Evolutionary conservation across 176 grass and related monocot species (phyloP).

Genomic region (Oryza glaberrima): DNA sequence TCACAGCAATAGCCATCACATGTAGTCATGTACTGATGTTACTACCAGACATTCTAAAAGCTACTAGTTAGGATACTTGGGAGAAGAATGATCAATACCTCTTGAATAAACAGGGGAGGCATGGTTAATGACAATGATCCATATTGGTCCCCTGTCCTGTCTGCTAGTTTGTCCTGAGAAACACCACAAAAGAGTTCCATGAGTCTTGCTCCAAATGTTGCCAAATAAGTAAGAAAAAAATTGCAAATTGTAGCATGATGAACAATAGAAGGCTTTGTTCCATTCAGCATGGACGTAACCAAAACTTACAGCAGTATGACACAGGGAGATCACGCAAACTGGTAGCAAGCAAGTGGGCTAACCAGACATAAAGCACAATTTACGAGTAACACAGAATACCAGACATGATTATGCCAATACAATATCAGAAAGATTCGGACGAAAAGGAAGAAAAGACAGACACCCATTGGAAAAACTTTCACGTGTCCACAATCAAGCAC

Average conservation of each 20-base stretch:
- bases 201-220: not conserved
- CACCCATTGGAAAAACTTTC: not conserved
- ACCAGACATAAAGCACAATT: not conserved
- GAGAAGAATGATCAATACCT: not conserved
- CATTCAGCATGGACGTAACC: not conserved
- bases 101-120: not conserved
- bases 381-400: not conserved
- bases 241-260: not conserved
- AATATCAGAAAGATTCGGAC: not conserved
- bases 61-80: not conserved
- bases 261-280: constrained; percentile 7
- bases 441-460: not conserved
- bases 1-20: not conserved
- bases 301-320: not conserved
- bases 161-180: not conserved
- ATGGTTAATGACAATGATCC: not conserved
- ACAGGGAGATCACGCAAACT: not conserved
- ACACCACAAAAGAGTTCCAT: not conserved
- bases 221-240: not conserved
- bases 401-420: not conserved
- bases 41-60: not conserved
- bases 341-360: not conserved
- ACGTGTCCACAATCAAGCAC: not conserved
- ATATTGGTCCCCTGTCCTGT: not conserved
- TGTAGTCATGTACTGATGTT: not conserved